These are phyloP conservation scores for Persicaria tinctoria DNA, from an alignment of 148 eudicot species.

Conservation along the genomic window DNA sequence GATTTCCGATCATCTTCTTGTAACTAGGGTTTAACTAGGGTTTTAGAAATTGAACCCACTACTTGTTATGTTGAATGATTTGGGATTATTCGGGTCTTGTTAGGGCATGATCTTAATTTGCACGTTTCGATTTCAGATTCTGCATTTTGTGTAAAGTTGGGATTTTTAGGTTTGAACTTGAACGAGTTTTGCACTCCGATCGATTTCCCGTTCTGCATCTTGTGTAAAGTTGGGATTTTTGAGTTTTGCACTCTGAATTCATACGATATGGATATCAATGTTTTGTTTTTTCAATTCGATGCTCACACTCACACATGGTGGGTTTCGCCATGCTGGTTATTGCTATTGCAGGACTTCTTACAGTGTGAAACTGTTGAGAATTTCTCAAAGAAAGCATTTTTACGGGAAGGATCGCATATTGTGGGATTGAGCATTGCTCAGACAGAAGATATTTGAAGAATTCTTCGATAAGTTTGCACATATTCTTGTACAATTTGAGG, in stretches of 20 bases:
- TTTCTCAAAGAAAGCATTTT: constrained; percentile 18
- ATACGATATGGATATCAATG: too few species aligned
- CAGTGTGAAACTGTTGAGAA: constrained; percentile 16
- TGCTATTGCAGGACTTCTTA: background rate
- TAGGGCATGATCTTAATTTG: background rate
- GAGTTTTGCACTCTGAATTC: too few species aligned
- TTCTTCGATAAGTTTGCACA: background rate
- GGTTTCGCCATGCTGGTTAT: too few species aligned
- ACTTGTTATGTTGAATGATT: background rate
- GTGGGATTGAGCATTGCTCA: background rate
- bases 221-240: background rate
- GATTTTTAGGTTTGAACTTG: background rate
- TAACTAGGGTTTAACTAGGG: background rate
- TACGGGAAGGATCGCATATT: background rate
- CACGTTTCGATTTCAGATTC: background rate
- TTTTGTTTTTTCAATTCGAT: too few species aligned
- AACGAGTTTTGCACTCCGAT: too few species aligned
- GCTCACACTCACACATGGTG: too few species aligned
- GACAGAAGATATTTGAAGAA: background rate
- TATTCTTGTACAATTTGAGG: background rate
- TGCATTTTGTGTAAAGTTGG: background rate
- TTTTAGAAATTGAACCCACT: background rate
- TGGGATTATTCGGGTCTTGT: background rate
- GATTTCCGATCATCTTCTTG: background rate
- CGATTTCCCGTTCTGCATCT: background rate